Conservation (phyloP, 139 green algal species). For the Micromonas commoda region DNA sequence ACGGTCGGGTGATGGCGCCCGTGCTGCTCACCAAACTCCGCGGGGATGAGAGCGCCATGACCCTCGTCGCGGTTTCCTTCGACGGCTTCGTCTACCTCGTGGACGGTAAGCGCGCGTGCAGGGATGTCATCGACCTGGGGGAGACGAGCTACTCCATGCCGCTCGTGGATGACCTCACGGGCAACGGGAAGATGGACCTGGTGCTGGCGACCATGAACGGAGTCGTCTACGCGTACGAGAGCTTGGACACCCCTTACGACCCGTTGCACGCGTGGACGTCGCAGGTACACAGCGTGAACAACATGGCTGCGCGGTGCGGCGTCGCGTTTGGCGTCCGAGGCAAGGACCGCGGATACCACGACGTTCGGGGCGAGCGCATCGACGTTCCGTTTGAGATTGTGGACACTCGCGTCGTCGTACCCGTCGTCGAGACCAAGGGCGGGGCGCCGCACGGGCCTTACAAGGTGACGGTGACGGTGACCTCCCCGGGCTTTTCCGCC, state of each 20-base stretch:
- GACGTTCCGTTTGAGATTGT: conserved; percentile 5
- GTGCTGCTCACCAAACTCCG: conserved; percentile 47
- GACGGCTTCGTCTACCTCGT: conserved; percentile 89
- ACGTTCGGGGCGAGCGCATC: background rate
- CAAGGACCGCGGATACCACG: background rate
- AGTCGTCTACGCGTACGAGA: conserved; percentile 82
- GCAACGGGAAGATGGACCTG: conserved; percentile 60
- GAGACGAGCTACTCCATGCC: conserved; percentile 81
- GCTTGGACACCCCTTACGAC: conserved; percentile 26
- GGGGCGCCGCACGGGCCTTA: background rate
- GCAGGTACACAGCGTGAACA: background rate
- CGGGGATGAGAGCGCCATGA: background rate
- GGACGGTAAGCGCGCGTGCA: conserved; percentile 67
- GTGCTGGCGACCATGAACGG: conserved; percentile 91
- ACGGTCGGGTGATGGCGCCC: conserved; percentile 51
- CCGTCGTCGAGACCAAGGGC: background rate
- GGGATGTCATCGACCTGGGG: conserved; percentile 82
- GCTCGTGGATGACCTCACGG: conserved; percentile 84
- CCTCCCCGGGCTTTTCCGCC: conserved; percentile 33
- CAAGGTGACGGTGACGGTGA: background rate
- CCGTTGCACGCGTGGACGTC: conserved; percentile 24
- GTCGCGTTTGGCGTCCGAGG: conserved; percentile 7
- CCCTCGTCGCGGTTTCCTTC: conserved; percentile 71
- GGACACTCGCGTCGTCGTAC: background rate
- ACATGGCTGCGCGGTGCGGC: background rate